A percentile compares a stretch with the other conserved stretches of the same genome.
These are phyloP conservation scores for Penicillium sp. DNA, from an alignment of 2,329 filamentous ascomycete genomes.

Conservation along the genomic window DNA sequence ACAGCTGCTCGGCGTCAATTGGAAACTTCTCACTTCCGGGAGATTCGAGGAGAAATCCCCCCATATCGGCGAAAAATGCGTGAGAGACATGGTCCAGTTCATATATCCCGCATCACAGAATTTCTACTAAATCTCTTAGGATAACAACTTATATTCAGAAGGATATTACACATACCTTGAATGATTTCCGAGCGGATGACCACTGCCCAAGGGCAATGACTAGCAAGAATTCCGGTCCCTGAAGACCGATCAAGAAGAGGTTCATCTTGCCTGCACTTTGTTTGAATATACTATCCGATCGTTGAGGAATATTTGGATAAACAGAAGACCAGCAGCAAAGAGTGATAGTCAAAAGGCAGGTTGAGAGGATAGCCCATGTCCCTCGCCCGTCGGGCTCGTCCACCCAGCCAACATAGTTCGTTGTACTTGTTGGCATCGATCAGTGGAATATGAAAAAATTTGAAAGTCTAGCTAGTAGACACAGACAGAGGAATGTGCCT, in stretches of 20 bases:
- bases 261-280: slow-evolving; percentile 4
- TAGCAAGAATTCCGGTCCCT: slow-evolving; percentile 18
- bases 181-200: slow-evolving; percentile 20
- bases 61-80: slow-evolving; percentile 22
- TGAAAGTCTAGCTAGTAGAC: no score
- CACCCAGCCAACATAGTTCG: slow-evolving; percentile 14
- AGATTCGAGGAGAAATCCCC: slow-evolving; percentile 14
- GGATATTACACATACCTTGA: slow-evolving; percentile 11
- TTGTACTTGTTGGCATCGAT: slow-evolving; percentile 3
- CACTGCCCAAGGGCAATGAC: slow-evolving; percentile 17
- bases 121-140: neutral
- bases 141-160: neutral
- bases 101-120: neutral
- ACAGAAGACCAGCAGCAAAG: slow-evolving; percentile 23
- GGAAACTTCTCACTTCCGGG: slow-evolving; percentile 16
- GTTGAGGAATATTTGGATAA: slow-evolving; percentile 20
- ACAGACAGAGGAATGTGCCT: no score
- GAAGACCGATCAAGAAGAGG: slow-evolving; percentile 12
- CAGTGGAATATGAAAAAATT: no score
- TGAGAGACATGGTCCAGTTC: slow-evolving; percentile 15
- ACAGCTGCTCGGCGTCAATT: slow-evolving; percentile 18
- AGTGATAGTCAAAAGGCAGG: slow-evolving; percentile 17
- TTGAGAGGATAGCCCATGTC: slow-evolving; percentile 20
- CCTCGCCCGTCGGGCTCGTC: slow-evolving; percentile 18
- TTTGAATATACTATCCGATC: neutral